A percentile compares a stretch with the other conserved stretches of the same genome.
Evolutionary conservation across 2,329 filamentous ascomycete genomes (phyloP).

Genomic region (Paecilomyces formosus): DNA sequence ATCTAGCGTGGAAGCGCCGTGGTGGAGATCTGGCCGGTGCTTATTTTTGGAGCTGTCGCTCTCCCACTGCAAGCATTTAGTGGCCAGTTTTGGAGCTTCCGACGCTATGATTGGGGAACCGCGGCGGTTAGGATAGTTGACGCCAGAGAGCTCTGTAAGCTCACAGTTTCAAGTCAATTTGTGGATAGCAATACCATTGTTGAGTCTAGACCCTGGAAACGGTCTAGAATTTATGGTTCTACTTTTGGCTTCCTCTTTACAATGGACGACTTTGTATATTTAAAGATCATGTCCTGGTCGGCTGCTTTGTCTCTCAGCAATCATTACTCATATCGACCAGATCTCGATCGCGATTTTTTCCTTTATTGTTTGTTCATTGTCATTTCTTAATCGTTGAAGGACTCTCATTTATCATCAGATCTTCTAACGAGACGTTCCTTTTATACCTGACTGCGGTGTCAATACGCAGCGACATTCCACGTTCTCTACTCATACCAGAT

Average conservation of each 20-base stretch:
- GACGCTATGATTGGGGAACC: background rate
- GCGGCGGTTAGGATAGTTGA: background rate
- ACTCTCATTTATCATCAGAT: background rate
- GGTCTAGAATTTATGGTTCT: background rate
- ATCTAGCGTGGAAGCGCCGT: background rate
- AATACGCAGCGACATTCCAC: background rate
- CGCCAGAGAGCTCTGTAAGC: background rate
- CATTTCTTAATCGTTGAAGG: background rate
- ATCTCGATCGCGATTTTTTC: background rate
- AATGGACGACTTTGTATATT: background rate
- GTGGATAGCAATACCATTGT: background rate
- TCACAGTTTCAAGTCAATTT: background rate
- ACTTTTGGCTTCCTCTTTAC: background rate
- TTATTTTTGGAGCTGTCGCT: background rate
- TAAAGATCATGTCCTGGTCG: background rate
- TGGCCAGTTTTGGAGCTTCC: background rate
- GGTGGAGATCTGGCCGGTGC: background rate
- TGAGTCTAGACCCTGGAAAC: background rate
- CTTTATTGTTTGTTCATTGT: background rate
- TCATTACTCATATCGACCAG: background rate
- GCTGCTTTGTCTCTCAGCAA: background rate
- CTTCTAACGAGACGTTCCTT: constrained; percentile 4
- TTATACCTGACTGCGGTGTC: background rate
- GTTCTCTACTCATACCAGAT: background rate
- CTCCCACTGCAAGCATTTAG: background rate